A percentile compares a stretch with the other conserved stretches of the same genome.
These are phyloP conservation scores for Yarrowia keelungensis DNA, from an alignment of 805 yeast species.

Conservation along the genomic window DNA sequence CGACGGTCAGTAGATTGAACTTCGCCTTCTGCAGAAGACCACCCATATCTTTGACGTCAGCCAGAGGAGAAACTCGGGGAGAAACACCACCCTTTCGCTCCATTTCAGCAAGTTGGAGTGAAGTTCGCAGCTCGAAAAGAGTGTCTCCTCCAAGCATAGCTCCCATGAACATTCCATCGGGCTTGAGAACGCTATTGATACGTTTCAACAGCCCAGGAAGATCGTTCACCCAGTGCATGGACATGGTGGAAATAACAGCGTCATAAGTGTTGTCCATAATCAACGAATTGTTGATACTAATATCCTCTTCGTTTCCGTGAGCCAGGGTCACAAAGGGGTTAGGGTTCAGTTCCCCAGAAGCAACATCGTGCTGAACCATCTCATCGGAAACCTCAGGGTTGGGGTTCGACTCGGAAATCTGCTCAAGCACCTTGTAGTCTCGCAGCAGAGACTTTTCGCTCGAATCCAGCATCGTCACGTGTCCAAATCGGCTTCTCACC, in stretches of 20 bases:
- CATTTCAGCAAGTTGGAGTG: conserved; percentile 81
- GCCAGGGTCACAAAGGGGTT: conserved; percentile 53
- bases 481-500: conserved; percentile 61
- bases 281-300: conserved; percentile 40
- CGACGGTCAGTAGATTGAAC: conserved; percentile 80
- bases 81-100: conserved; percentile 81
- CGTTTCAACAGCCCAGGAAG: conserved; percentile 68
- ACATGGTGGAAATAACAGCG: conserved; percentile 73
- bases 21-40: conserved; percentile 74
- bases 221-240: conserved; percentile 87
- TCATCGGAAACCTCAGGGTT: neutral
- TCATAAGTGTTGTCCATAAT: conserved; percentile 62
- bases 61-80: conserved; percentile 82
- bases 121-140: conserved; percentile 78
- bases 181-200: conserved; percentile 66
- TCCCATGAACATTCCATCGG: conserved; percentile 84
- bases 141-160: conserved; percentile 86
- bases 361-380: neutral
- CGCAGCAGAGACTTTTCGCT: conserved; percentile 60
- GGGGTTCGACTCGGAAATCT: neutral
- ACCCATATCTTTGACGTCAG: conserved; percentile 79
- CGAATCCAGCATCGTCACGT: conserved; percentile 72
- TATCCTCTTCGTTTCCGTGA: conserved; percentile 70
- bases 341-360: conserved; percentile 39
- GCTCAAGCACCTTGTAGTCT: conserved; percentile 49